Evolutionary conservation across 2,329 filamentous ascomycete genomes (phyloP).

Genomic region (Ophiosphaerella herpotricha): DNA sequence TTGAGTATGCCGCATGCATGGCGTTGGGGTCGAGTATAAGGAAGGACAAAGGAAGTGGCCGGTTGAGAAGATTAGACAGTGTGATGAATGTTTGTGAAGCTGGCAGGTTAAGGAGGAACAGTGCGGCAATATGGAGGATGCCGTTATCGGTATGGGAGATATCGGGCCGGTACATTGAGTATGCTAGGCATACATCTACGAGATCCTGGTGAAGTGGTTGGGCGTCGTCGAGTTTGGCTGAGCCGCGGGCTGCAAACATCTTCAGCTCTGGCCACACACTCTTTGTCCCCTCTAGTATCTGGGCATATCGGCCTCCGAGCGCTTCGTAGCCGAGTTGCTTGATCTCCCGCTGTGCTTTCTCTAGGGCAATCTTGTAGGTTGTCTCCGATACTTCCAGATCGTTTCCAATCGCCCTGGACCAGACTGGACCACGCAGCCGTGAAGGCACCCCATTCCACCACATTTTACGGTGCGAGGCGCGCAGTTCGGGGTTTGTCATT

Average conservation of each 20-base stretch:
- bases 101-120: constrained; percentile 73
- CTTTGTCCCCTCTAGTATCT: constrained; percentile 60
- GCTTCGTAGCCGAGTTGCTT: constrained; percentile 57
- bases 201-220: constrained; percentile 71
- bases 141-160: constrained; percentile 71
- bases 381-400: constrained; percentile 68
- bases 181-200: constrained; percentile 75
- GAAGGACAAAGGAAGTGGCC: constrained; percentile 74
- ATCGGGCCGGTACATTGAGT: constrained; percentile 80
- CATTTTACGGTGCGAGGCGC: constrained; percentile 61
- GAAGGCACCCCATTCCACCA: constrained; percentile 83
- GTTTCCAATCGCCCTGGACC: constrained; percentile 74
- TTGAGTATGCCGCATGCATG: constrained; percentile 69
- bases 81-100: constrained; percentile 69
- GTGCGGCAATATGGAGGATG: constrained; percentile 74
- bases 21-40: constrained; percentile 71
- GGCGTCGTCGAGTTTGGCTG: constrained; percentile 42
- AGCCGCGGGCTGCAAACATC: constrained; percentile 64
- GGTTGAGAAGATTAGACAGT: constrained; percentile 77
- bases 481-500: constrained; percentile 52
- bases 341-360: constrained; percentile 65
- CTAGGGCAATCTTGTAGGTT: constrained; percentile 72
- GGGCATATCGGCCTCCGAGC: constrained; percentile 29
- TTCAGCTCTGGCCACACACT: constrained; percentile 72
- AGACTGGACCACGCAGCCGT: constrained; percentile 69